Base-by-base conservation (phyloP, 805 yeast genomes). In the Wickerhamomyces canadensis region DNA sequence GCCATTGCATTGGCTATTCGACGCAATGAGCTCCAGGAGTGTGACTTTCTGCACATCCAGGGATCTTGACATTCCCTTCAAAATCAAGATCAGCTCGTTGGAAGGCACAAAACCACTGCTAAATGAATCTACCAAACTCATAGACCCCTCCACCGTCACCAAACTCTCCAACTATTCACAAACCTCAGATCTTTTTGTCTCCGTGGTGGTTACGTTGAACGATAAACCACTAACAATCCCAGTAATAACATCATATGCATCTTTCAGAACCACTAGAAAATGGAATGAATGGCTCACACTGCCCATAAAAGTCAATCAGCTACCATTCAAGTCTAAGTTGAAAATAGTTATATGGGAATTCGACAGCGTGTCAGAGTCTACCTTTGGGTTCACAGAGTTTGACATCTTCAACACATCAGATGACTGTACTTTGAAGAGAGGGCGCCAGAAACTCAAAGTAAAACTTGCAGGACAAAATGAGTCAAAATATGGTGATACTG, bases 221-320 rank as follows among this genome's bases (percentile, higher is more conserved):
- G 65, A 64, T 8, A 62, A 70, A 41, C 72, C 76, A 1, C 38
- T 76, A 18, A 69, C 78, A 0, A 53, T 68, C 4, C 78, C 80
- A 0, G 63, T 72, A 2, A 62, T 66, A 7, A 70, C 80, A 0
- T 58, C 74, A 2, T 74, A 73, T 44, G 67, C 67, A 22, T 65
- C 75, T 3, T 71, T 73, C 44, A 64, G 65, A 40, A 51, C 47
- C 22, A 39, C 59, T 23, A 72, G 72, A 52, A 72, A 55, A 33
- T 86, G 93, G 89, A 73, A 81, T 47, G 76, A 78, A 42, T 81
- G 87, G 83, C 58, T 86, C 16, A 70, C 73, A 32, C 57, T 93
- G 33, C 91, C 97, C 1, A 71, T 89, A 3, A 67, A 70, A 37
- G 76, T 84, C 45, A 72, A 74, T 36, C 93, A 87, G 51, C 57